These are phyloP conservation scores for Septoria petroselini DNA, from an alignment of 2,329 filamentous ascomycete genomes.

Conservation along the genomic window DNA sequence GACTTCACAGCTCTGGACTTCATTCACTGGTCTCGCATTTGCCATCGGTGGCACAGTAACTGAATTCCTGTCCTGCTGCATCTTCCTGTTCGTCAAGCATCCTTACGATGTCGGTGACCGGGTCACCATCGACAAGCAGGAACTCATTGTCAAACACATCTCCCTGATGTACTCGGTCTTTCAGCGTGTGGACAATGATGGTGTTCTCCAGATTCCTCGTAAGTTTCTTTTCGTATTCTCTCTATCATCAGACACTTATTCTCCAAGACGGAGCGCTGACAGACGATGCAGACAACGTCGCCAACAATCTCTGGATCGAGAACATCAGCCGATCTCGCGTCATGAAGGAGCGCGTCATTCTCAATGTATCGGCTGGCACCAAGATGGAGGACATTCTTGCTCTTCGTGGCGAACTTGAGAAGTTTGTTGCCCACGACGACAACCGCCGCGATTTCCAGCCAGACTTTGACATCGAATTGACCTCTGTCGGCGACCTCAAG, in stretches of 20 bases:
- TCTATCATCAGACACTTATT: neutral
- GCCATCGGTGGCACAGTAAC: slow-evolving; percentile 92
- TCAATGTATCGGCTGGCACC: slow-evolving; percentile 33
- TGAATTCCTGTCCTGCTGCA: slow-evolving; percentile 93
- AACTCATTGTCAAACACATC: slow-evolving; percentile 36
- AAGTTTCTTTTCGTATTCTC: neutral
- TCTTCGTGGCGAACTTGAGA: slow-evolving; percentile 32
- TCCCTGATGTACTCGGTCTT: slow-evolving; percentile 36
- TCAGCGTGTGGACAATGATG: slow-evolving; percentile 31
- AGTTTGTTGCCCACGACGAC: slow-evolving; percentile 33
- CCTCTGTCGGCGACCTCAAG: slow-evolving; percentile 33
- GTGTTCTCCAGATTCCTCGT: slow-evolving; percentile 35
- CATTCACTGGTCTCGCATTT: slow-evolving; percentile 61
- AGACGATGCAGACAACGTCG: slow-evolving; percentile 28
- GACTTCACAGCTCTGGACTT: slow-evolving; percentile 30
- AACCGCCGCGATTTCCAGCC: slow-evolving; percentile 40
- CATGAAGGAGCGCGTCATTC: slow-evolving; percentile 36
- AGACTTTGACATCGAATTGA: slow-evolving; percentile 37
- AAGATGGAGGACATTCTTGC: slow-evolving; percentile 36
- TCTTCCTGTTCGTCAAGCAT: slow-evolving; percentile 97
- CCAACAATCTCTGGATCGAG: slow-evolving; percentile 39
- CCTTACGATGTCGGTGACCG: slow-evolving; percentile 65
- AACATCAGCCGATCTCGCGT: slow-evolving; percentile 37
- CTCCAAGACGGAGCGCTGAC: neutral
- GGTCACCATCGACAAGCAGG: slow-evolving; percentile 32